Evolutionary conservation across 2,329 filamentous ascomycete species (phyloP).

Genomic region (Metarhizium anisopliae): DNA sequence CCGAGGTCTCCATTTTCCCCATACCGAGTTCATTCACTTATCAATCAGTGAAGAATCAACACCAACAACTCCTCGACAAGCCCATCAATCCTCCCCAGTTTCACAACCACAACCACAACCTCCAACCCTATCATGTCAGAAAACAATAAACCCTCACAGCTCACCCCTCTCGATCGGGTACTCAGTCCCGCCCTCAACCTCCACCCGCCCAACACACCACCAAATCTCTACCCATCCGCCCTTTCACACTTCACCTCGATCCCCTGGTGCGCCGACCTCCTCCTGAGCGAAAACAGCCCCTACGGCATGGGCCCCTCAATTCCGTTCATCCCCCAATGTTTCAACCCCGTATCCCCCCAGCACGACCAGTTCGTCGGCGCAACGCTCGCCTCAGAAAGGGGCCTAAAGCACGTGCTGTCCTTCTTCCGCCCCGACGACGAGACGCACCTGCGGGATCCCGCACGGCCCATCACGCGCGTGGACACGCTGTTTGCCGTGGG

Average conservation of each 20-base stretch:
- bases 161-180: constrained; percentile 15
- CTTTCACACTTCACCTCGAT: constrained; percentile 23
- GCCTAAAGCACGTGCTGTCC: constrained; percentile 24
- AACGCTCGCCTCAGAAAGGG: constrained; percentile 19
- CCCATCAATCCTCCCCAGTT: neutral
- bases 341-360: constrained; percentile 17
- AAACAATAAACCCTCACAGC: neutral
- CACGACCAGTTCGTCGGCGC: constrained; percentile 27
- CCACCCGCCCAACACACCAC: constrained; percentile 16
- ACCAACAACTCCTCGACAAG: neutral
- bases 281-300: constrained; percentile 11
- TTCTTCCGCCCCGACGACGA: constrained; percentile 21
- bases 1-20: too few species aligned
- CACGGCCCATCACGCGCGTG: constrained; percentile 18
- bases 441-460: constrained; percentile 14
- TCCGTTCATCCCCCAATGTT: constrained; percentile 24
- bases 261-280: constrained; percentile 25
- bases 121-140: neutral
- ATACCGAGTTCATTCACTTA: too few species aligned
- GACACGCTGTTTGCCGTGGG: constrained; percentile 23
- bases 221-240: constrained; percentile 17
- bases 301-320: constrained; percentile 12
- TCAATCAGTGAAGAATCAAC: too few species aligned
- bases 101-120: neutral
- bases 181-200: constrained; percentile 21